Conservation (phyloP, 352 stramenopile genomes). For the Pythium folliculosum region DNA sequence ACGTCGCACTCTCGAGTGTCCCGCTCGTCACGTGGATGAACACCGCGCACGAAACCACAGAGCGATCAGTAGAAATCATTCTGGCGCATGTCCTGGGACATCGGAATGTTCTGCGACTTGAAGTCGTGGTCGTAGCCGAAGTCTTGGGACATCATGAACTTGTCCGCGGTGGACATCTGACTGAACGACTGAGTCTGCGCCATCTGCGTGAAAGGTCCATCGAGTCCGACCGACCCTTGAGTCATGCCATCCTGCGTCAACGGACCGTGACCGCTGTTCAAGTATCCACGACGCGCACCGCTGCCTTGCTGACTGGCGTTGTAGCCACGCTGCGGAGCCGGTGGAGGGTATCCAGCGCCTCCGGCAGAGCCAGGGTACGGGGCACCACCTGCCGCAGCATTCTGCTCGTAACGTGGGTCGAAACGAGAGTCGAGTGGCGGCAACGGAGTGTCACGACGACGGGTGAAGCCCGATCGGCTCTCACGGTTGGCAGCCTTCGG, state of each 20-base stretch:
- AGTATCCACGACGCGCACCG: slow-evolving; percentile 30
- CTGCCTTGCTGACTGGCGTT: slow-evolving; percentile 13
- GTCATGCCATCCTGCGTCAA: slow-evolving; percentile 81
- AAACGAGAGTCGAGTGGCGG: slow-evolving; percentile 85
- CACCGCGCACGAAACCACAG: no score
- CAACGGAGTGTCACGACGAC: slow-evolving; percentile 49
- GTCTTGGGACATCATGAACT: slow-evolving; percentile 86
- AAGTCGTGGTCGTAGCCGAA: slow-evolving; percentile 81
- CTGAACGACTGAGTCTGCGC: slow-evolving; percentile 86
- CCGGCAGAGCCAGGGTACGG: slow-evolving; percentile 27
- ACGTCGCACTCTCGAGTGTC: neutral
- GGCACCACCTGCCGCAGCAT: slow-evolving; percentile 10
- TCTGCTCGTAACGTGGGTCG: slow-evolving; percentile 80
- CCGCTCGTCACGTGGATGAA: neutral
- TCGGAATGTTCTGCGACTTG: slow-evolving; percentile 82
- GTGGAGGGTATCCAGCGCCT: slow-evolving; percentile 38
- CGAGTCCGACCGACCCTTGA: slow-evolving; percentile 55
- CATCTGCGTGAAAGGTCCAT: slow-evolving; percentile 78
- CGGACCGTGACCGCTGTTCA: slow-evolving; percentile 47
- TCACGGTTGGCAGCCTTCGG: slow-evolving; percentile 47
- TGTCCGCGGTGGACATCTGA: slow-evolving; percentile 73
- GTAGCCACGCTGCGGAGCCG: slow-evolving; percentile 41
- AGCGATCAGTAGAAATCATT: slow-evolving; percentile 72
- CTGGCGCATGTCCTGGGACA: slow-evolving; percentile 74
- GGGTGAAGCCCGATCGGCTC: slow-evolving; percentile 36